Evolutionary conservation across 176 grass and related monocot species (phyloP).

Genomic region (Bothriochloa decipiens): DNA sequence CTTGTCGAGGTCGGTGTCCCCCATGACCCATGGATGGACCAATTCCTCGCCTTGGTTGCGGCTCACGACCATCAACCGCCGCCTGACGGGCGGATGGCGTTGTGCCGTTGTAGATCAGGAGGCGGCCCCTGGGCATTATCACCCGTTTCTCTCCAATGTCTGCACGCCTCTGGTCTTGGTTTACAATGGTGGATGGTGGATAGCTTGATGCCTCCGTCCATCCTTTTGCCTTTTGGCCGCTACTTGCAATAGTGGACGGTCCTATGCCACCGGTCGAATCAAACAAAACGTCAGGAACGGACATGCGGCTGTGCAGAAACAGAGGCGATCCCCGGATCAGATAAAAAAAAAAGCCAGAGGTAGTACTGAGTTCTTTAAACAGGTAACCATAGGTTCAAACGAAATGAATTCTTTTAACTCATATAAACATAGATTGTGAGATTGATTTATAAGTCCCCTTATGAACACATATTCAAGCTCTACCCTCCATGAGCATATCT

Average conservation of each 20-base stretch:
- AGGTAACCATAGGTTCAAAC: too few species aligned
- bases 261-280: conserved; percentile 11
- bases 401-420: too few species aligned
- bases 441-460: too few species aligned
- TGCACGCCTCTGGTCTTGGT: too few species aligned
- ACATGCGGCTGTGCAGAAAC: neutral
- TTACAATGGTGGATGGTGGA: neutral
- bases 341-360: too few species aligned
- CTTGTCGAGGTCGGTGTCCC: neutral
- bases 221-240: neutral
- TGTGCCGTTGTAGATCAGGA: conserved; percentile 27
- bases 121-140: too few species aligned
- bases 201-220: neutral
- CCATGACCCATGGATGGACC: neutral
- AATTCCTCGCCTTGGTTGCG: neutral
- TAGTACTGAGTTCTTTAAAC: too few species aligned
- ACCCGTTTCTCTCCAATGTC: neutral
- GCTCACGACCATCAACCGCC: neutral
- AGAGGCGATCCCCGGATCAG: neutral
- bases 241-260: conserved; percentile 11
- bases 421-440: too few species aligned
- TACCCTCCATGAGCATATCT: too few species aligned
- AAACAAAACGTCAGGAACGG: neutral
- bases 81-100: neutral
- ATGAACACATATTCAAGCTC: too few species aligned